Evolutionary conservation across 345 rosid genomes (phyloP), one percentile per base, ranked within the genome.

Genomic region (Euclidium syriacum): DNA sequence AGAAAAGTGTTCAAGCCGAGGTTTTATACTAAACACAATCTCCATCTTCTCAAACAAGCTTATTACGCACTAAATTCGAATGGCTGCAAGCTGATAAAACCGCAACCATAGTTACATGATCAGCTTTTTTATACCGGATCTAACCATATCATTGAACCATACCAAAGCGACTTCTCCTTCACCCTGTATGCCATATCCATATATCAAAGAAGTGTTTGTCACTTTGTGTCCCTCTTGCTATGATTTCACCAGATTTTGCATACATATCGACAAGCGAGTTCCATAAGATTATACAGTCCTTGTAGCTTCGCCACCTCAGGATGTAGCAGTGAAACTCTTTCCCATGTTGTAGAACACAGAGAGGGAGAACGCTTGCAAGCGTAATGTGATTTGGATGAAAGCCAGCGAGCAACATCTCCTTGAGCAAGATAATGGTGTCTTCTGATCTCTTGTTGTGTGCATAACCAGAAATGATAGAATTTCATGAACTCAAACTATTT

Each of bases 31-130:
- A 65, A 73, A 85, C 11, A 62, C 27, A 46, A 16, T 26, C 42
- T 23, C 52, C 84, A 85, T 87, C 73, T 58, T 73, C 58, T 61
- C 55, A 61, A 90, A 87, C 79, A 68, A 51, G 50, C 19, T 40
- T 54, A 76, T 85, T 70, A 26, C 34, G 1, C 38, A 85, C 78
- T 56, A 87, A 72, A 29, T 80, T 81, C 3, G 85, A 85, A 76
- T 90, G 95, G 48, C 94, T 87, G 61, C 97, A 90, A 47, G 95
- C 94, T 65, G 95, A 77, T 59, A 90, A 81, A 63, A 85, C 82
- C 34, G 95, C 87, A 52, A 87, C 84, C 88, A 90, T 83, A 12
- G 87, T 82, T 64, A 90, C 74, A 74, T 80, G 81, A 71, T 87
- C 95, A 26, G 94, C 94, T 71, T 67, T 71, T 67, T 68, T 55